Evolutionary conservation across 495 filamentous ascomycete genomes (phyloP).

Genomic region (Aspergillus sclerotiicarbonarius): DNA sequence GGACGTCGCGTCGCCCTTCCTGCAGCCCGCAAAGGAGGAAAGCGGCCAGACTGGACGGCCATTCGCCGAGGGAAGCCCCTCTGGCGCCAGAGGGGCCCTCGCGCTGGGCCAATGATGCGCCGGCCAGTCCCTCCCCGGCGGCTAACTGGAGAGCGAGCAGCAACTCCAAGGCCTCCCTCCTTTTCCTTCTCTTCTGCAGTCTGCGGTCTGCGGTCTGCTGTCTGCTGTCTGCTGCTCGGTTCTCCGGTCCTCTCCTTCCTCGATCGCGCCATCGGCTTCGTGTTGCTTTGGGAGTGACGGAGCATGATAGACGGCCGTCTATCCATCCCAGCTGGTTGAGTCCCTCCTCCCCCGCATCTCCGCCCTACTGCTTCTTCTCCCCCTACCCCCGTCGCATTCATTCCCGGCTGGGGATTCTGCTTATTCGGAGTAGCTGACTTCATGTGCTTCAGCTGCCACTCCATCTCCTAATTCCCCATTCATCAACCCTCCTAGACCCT

Average conservation of each 20-base stretch:
- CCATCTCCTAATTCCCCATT: background rate
- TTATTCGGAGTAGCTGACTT: too few species aligned
- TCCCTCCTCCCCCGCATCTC: too few species aligned
- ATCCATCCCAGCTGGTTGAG: too few species aligned
- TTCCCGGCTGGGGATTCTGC: background rate
- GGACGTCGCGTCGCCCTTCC: too few species aligned
- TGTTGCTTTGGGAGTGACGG: too few species aligned
- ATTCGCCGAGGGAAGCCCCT: conserved; percentile 16
- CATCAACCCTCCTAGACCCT: background rate
- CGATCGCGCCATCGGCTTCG: background rate
- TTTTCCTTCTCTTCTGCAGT: conserved; percentile 4
- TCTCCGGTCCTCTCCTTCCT: conserved; percentile 6
- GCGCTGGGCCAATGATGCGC: conserved; percentile 29
- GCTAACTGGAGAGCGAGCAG: conserved; percentile 8
- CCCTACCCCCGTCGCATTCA: background rate
- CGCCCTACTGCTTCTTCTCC: background rate
- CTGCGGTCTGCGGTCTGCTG: too few species aligned
- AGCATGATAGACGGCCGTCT: too few species aligned
- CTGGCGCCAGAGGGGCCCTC: background rate
- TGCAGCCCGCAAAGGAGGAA: too few species aligned
- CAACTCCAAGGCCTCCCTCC: conserved; percentile 4
- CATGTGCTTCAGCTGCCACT: background rate
- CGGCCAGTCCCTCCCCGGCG: conserved; percentile 24
- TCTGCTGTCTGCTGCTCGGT: conserved; percentile 5
- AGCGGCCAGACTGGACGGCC: background rate